These are phyloP conservation scores for Diaporthe helianthi DNA, from an alignment of 2,329 filamentous ascomycete species.

Conservation along the genomic window DNA sequence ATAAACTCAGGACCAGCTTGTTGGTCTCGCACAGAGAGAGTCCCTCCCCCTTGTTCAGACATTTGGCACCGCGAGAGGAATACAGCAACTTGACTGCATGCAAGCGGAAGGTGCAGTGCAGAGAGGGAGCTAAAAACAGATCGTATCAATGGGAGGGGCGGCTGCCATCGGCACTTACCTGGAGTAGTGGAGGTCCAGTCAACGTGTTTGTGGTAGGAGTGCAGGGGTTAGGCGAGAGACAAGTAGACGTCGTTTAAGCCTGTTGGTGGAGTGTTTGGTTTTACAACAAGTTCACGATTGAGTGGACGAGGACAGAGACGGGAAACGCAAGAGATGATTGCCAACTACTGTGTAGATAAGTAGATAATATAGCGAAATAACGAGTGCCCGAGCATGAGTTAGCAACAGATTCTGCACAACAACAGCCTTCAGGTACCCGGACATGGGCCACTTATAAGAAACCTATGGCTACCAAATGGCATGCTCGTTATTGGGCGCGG, in stretches of 20 bases:
- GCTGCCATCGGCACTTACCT: conserved; percentile 27
- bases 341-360: too few species aligned
- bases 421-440: conserved; percentile 6
- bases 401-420: conserved; percentile 11
- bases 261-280: not conserved
- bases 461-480: conserved; percentile 24
- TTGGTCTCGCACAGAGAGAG: not conserved
- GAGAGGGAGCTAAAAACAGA: conserved; percentile 6
- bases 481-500: conserved; percentile 31
- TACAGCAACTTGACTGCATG: conserved; percentile 9
- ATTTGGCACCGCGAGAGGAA: not conserved
- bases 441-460: conserved; percentile 26
- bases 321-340: not conserved
- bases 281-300: not conserved
- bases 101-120: conserved; percentile 2
- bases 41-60: not conserved
- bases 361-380: conserved; percentile 12
- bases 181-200: not conserved
- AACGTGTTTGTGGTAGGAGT: not conserved
- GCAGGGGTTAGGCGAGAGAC: not conserved
- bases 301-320: not conserved
- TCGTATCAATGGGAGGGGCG: conserved; percentile 14
- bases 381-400: conserved; percentile 11
- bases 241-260: not conserved
- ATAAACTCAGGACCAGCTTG: not conserved